These are phyloP conservation scores for Trichomonas vaginalis DNA, from an alignment of 208 protist genomes.

Conservation along the genomic window DNA sequence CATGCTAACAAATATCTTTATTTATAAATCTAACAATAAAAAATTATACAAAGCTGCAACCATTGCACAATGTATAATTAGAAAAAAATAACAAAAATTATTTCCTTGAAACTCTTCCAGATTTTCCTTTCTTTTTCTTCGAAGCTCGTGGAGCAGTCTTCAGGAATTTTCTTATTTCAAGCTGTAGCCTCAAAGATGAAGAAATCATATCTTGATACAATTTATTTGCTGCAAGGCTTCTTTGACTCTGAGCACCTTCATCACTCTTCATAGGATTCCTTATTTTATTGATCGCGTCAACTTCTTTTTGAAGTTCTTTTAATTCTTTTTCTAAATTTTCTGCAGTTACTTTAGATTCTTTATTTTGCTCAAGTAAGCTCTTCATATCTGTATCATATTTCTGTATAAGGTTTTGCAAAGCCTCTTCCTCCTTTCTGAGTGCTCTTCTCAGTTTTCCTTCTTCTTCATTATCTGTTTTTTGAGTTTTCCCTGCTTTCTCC, in stretches of 20 bases:
- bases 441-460: neutral
- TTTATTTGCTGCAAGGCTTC: neutral
- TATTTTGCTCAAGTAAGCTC: neutral
- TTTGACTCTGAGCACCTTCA: neutral
- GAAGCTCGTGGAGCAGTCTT: neutral
- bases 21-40: too few species aligned
- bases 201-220: neutral
- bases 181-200: neutral
- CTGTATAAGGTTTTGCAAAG: neutral
- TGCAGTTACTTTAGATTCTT: neutral
- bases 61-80: too few species aligned
- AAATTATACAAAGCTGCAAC: too few species aligned
- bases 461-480: neutral
- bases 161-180: neutral
- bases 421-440: neutral
- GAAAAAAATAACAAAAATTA: neutral
- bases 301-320: neutral
- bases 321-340: neutral
- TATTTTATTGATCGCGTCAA: neutral
- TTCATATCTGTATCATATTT: neutral
- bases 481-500: neutral
- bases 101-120: neutral
- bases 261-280: neutral
- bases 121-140: neutral
- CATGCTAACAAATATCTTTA: too few species aligned